Conservation (phyloP, 495 filamentous ascomycete species). For the Annulohypoxylon maeteangense region DNA sequence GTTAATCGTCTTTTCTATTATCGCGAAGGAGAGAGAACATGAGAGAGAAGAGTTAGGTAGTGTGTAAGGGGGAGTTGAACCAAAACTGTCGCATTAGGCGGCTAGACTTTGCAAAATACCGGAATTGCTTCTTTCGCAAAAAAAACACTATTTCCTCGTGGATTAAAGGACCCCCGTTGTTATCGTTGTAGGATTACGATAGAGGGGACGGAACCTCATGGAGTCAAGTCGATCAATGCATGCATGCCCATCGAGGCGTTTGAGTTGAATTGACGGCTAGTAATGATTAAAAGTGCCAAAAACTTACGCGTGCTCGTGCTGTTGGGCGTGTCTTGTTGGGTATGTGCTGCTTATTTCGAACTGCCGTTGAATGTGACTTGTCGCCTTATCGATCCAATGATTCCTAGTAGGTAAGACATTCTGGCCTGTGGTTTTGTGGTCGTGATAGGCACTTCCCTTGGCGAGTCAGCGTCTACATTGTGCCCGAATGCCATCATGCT, state of each 20-base stretch:
- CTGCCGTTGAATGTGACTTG: background rate
- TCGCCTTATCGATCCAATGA: background rate
- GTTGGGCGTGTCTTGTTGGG: background rate
- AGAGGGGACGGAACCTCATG: slow-evolving; percentile 21
- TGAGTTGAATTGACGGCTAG: background rate
- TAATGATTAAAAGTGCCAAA: background rate
- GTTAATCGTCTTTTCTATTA: slow-evolving; percentile 37
- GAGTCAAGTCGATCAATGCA: slow-evolving; percentile 18
- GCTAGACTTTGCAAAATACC: slow-evolving; percentile 26
- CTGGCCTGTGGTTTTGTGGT: background rate
- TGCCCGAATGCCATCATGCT: background rate
- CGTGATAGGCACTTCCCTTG: background rate
- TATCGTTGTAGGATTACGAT: slow-evolving; percentile 38
- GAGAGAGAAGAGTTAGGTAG: background rate
- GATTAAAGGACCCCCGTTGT: background rate
- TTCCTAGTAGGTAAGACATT: background rate
- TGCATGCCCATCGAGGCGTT: slow-evolving; percentile 14
- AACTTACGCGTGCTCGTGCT: background rate
- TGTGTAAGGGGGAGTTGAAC: background rate
- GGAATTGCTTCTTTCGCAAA: slow-evolving; percentile 13
- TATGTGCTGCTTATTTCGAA: background rate
- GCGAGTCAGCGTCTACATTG: background rate
- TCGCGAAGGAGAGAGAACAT: background rate
- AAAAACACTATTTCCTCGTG: slow-evolving; percentile 2
- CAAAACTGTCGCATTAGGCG: slow-evolving; percentile 24